Conservation (phyloP, 352 stramenopile species). For the Bremia lactucae region DNA sequence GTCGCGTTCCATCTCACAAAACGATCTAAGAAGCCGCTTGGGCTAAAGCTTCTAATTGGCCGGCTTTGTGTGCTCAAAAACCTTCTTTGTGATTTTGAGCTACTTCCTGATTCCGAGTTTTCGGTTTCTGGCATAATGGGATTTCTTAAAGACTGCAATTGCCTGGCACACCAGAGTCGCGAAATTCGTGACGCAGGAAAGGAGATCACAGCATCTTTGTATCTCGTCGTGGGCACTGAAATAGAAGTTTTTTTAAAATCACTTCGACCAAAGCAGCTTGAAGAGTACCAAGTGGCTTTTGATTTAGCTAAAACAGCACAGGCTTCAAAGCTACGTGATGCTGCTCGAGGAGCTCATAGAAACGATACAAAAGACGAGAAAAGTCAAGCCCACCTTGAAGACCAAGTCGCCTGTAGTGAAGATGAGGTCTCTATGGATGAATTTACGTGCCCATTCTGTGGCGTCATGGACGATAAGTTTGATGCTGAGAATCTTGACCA, state of each 20-base stretch:
- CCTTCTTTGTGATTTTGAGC: slow-evolving; percentile 42
- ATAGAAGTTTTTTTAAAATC: slow-evolving; percentile 73
- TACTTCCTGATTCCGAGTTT: slow-evolving; percentile 36
- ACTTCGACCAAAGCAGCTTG: slow-evolving; percentile 82
- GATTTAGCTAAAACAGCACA: slow-evolving; percentile 45
- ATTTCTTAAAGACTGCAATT: slow-evolving; percentile 77
- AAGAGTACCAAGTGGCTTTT: slow-evolving; percentile 87
- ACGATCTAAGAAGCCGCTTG: slow-evolving; percentile 62
- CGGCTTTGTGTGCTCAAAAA: slow-evolving; percentile 52
- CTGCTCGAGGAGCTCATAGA: background rate
- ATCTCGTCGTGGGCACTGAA: slow-evolving; percentile 41
- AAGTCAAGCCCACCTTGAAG: slow-evolving; percentile 19
- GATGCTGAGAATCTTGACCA: slow-evolving; percentile 85
- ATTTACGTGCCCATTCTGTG: slow-evolving; percentile 89
- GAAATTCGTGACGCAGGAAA: slow-evolving; percentile 85
- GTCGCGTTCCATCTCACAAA: slow-evolving; percentile 54
- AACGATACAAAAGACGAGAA: slow-evolving; percentile 4
- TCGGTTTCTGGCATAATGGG: slow-evolving; percentile 55
- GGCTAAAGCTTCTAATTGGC: slow-evolving; percentile 58
- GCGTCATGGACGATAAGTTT: slow-evolving; percentile 76
- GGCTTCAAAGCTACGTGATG: slow-evolving; percentile 7
- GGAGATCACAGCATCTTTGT: slow-evolving; percentile 74
- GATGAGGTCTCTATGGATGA: slow-evolving; percentile 67
- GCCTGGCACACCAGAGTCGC: slow-evolving; percentile 76
- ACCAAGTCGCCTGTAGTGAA: slow-evolving; percentile 39